A percentile compares a stretch with the other conserved stretches of the same genome.
These are phyloP conservation scores for Cicer chorassanicum DNA, from an alignment of 306 rosid species.

Conservation along the genomic window DNA sequence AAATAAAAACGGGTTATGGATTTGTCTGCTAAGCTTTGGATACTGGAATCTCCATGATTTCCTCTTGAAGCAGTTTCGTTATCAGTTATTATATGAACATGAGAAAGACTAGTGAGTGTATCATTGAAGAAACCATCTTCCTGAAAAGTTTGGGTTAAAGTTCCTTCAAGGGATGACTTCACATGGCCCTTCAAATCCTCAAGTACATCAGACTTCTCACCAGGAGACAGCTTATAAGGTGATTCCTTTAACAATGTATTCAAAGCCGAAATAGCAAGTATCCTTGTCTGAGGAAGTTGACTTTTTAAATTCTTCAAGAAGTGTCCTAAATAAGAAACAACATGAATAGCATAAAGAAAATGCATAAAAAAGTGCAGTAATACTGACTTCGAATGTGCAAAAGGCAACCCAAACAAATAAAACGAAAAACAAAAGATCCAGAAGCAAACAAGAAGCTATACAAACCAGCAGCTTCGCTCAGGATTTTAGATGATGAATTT, in stretches of 20 bases:
- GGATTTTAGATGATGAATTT: conserved; percentile 72
- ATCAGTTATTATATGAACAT: conserved; percentile 88
- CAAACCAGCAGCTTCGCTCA: conserved; percentile 94
- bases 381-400: conserved; percentile 15
- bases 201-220: conserved; percentile 50
- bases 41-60: conserved; percentile 75
- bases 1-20: conserved; percentile 93
- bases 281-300: conserved; percentile 98
- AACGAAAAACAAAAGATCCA: background rate
- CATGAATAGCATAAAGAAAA: conserved; percentile 25
- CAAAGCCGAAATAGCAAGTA: conserved; percentile 94
- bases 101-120: conserved; percentile 92
- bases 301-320: conserved; percentile 91
- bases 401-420: conserved; percentile 20
- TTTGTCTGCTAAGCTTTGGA: conserved; percentile 96
- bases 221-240: conserved; percentile 78
- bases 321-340: conserved; percentile 69
- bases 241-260: conserved; percentile 93
- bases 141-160: conserved; percentile 83
- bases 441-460: conserved; percentile 41
- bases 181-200: conserved; percentile 57
- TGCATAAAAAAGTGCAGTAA: conserved; percentile 22
- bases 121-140: conserved; percentile 93
- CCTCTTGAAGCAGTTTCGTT: conserved; percentile 80
- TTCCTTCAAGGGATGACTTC: conserved; percentile 87